Conservation (phyloP, 805 yeast species). For the Starmerella apis region DNA sequence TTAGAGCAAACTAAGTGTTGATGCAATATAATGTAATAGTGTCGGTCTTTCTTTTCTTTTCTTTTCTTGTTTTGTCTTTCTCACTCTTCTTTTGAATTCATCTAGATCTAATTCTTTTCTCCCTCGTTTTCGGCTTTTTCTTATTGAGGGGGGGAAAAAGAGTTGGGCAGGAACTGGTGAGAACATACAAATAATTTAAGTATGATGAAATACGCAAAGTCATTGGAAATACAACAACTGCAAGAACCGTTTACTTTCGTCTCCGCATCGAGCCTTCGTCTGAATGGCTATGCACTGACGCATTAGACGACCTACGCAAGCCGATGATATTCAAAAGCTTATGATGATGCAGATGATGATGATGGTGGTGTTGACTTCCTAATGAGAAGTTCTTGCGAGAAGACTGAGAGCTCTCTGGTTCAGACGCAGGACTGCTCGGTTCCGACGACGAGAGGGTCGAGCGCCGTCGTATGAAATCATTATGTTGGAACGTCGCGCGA, state of each 20-base stretch:
- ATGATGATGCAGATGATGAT: neutral
- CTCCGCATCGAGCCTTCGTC: neutral
- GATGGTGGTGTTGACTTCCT: too few relatives aligned
- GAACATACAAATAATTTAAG: neutral
- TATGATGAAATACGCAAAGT: neutral
- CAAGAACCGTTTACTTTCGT: neutral
- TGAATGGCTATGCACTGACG: neutral
- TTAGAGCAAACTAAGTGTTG: neutral
- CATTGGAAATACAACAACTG: neutral
- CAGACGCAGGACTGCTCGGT: neutral
- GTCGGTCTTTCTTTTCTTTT: too few relatives aligned
- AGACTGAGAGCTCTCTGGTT: neutral
- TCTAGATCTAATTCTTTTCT: neutral
- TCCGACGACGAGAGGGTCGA: conserved; percentile 9
- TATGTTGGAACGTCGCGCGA: conserved; percentile 14
- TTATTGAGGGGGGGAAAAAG: neutral
- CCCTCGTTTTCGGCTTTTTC: neutral
- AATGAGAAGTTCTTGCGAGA: neutral
- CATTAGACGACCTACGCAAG: conserved; percentile 1
- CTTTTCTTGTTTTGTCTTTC: neutral
- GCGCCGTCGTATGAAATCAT: conserved; percentile 7
- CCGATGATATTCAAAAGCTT: conserved; percentile 4
- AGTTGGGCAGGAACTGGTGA: neutral
- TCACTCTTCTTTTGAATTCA: neutral
- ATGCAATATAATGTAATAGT: neutral